These are phyloP conservation scores for Botryotinia globosa DNA, from an alignment of 2,329 filamentous ascomycete species.

Conservation along the genomic window DNA sequence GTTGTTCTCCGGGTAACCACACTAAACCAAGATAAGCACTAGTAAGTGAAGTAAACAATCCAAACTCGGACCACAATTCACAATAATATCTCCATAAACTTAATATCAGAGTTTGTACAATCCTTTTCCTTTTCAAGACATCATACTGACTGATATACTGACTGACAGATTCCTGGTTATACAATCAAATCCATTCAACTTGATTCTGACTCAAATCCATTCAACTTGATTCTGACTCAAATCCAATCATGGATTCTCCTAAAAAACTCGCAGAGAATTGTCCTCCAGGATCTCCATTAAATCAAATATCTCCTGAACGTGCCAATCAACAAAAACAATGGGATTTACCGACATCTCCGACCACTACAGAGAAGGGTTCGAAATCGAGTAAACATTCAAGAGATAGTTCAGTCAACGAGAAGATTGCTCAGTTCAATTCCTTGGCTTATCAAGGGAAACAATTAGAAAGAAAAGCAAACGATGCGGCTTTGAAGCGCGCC, in stretches of 20 bases:
- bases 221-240: neutral
- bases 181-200: neutral
- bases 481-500: slow-evolving; percentile 63
- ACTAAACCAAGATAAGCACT: slow-evolving; percentile 15
- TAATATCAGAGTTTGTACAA: slow-evolving; percentile 6
- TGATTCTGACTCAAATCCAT: neutral
- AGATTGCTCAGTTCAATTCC: slow-evolving; percentile 71
- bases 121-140: slow-evolving; percentile 6
- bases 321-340: slow-evolving; percentile 49
- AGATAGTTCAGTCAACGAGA: slow-evolving; percentile 62
- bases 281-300: slow-evolving; percentile 57
- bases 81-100: slow-evolving; percentile 15
- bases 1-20: slow-evolving; percentile 6
- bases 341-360: slow-evolving; percentile 27
- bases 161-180: neutral
- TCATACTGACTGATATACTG: neutral
- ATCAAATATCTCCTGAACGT: slow-evolving; percentile 61
- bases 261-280: slow-evolving; percentile 48
- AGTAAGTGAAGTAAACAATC: slow-evolving; percentile 18
- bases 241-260: slow-evolving; percentile 43
- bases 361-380: slow-evolving; percentile 18
- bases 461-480: slow-evolving; percentile 61
- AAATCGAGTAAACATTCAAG: slow-evolving; percentile 40
- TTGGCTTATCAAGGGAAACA: slow-evolving; percentile 56
- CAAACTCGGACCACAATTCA: slow-evolving; percentile 16